Percentiles rank a stretch among this genome's conserved stretches.
These are phyloP conservation scores for Citrus medica DNA, from an alignment of 345 rosid genomes.

Conservation along the genomic window DNA sequence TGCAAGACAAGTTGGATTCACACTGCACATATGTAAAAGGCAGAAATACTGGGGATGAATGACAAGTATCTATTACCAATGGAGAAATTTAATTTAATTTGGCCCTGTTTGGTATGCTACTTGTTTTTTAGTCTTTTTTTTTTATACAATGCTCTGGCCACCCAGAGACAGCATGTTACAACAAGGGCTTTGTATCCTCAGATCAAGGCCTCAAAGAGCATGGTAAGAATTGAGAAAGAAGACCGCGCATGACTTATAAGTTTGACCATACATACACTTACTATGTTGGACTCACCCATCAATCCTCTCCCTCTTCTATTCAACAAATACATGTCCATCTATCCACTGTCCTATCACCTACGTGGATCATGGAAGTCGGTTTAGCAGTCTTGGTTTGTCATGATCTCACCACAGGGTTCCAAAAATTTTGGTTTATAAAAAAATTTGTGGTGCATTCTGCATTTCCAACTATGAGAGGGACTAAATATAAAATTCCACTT, in stretches of 20 bases:
- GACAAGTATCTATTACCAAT: too few species aligned
- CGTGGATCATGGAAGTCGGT: background rate
- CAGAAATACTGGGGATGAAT: background rate
- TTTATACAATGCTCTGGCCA: too few species aligned
- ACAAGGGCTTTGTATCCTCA: too few species aligned
- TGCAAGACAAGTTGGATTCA: background rate
- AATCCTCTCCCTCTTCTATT: too few species aligned
- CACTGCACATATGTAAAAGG: background rate
- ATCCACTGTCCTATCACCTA: background rate
- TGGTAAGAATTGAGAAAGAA: background rate
- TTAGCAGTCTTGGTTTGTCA: background rate
- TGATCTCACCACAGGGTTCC: background rate
- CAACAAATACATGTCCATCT: too few species aligned
- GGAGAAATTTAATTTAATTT: too few species aligned
- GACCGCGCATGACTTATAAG: too few species aligned
- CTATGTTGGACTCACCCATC: background rate
- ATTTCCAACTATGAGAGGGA: background rate
- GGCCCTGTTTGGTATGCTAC: too few species aligned
- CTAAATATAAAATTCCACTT: background rate
- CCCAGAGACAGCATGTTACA: too few species aligned
- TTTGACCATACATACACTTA: background rate
- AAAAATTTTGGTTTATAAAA: background rate
- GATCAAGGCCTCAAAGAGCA: background rate
- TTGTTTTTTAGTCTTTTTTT: too few species aligned
- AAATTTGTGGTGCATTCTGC: background rate